Percentiles rank a stretch among this genome's conserved stretches.
Conservation (phyloP, 768 basidiomycete species). For the Plicaturopsis crispa region DNA sequence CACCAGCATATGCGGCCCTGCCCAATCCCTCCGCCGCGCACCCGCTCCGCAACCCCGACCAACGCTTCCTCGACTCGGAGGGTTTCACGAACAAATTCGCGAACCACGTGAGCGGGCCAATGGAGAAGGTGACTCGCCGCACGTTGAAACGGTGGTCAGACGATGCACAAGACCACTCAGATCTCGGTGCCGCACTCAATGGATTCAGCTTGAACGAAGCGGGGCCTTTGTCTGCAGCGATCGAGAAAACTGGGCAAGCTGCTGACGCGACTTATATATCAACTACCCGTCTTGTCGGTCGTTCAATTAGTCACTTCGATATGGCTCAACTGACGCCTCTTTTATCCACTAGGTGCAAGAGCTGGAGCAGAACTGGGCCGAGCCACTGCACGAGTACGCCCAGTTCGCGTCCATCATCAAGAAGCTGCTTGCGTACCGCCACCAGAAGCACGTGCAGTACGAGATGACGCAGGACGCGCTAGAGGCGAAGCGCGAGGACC, state of each 20-base stretch:
- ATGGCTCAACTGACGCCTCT: slow-evolving; percentile 6
- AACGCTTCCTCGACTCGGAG: slow-evolving; percentile 93
- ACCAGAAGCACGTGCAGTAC: slow-evolving; percentile 96
- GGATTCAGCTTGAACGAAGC: slow-evolving; percentile 88
- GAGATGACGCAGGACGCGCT: slow-evolving; percentile 94
- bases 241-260: slow-evolving; percentile 97
- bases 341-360: slow-evolving; percentile 64
- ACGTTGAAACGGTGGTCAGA: slow-evolving; percentile 94
- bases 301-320: slow-evolving; percentile 2
- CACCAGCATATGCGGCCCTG: slow-evolving; percentile 72
- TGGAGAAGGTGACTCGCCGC: slow-evolving; percentile 95
- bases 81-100: slow-evolving; percentile 94
- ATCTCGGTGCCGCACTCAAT: slow-evolving; percentile 87
- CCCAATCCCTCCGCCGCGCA: slow-evolving; percentile 87
- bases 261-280: slow-evolving; percentile 91
- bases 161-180: slow-evolving; percentile 78
- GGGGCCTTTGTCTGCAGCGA: slow-evolving; percentile 64
- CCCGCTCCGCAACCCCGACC: slow-evolving; percentile 88
- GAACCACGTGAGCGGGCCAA: slow-evolving; percentile 80
- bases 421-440: slow-evolving; percentile 87
- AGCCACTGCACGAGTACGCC: slow-evolving; percentile 91
- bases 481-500: slow-evolving; percentile 72
- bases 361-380: slow-evolving; percentile 91
- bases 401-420: slow-evolving; percentile 96
- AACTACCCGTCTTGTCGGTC: slow-evolving; percentile 76